Conservation (phyloP, 2,329 filamentous ascomycete genomes). For the Alternaria alternata region DNA sequence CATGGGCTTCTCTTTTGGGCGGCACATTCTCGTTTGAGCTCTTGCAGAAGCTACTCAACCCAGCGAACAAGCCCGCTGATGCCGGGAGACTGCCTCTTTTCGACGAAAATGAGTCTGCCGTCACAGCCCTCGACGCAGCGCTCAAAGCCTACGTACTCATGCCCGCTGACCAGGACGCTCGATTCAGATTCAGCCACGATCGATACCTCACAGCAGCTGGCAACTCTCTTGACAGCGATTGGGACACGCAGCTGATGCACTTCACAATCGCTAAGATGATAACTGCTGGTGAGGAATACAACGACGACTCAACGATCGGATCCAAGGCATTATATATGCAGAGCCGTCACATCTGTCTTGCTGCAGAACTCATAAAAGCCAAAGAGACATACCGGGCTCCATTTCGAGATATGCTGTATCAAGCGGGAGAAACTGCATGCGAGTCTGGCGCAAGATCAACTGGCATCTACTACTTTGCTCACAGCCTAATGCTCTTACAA, state of each 20-base stretch:
- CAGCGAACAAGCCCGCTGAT: conserved; percentile 63
- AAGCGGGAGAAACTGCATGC: conserved; percentile 78
- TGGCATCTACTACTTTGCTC: conserved; percentile 81
- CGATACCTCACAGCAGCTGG: conserved; percentile 80
- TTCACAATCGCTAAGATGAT: conserved; percentile 86
- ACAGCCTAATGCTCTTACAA: conserved; percentile 81
- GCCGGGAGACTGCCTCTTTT: conserved; percentile 58
- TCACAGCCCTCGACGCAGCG: conserved; percentile 82
- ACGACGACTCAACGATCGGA: conserved; percentile 62
- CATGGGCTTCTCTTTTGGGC: conserved; percentile 86
- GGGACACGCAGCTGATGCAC: conserved; percentile 70
- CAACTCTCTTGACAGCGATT: conserved; percentile 67
- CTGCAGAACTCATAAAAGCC: conserved; percentile 75
- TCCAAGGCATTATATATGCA: conserved; percentile 70
- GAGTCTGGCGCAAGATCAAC: conserved; percentile 85
- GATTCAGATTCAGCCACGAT: conserved; percentile 87
- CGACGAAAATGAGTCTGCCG: conserved; percentile 70
- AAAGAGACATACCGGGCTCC: conserved; percentile 67
- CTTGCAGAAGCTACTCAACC: conserved; percentile 77
- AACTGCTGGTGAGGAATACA: conserved; percentile 70
- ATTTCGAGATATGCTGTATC: conserved; percentile 79
- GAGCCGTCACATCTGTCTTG: conserved; percentile 82
- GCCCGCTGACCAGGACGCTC: conserved; percentile 82
- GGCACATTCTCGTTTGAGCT: conserved; percentile 84
- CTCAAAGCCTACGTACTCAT: conserved; percentile 83